phyloP scores from a whole-genome alignment of 1,284 basidiomycete species.

The Ustilago hordei region DNA sequence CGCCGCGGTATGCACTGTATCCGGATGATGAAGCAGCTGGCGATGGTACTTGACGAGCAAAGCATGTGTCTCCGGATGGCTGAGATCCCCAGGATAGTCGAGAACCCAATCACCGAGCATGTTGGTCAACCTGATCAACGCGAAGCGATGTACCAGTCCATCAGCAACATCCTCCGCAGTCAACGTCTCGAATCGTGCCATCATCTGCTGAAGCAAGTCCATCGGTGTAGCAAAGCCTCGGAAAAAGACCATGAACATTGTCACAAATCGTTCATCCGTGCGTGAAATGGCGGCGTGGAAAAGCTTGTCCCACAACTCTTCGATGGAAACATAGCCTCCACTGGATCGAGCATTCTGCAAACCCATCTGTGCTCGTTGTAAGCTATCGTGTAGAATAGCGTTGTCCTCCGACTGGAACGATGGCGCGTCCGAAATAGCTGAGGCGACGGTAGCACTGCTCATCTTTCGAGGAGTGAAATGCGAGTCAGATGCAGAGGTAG shows the following conservation, averaged over 20 bases:
- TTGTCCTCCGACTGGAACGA: slow-evolving; percentile 51
- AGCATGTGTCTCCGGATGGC: slow-evolving; percentile 53
- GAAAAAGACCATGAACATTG: slow-evolving; percentile 65
- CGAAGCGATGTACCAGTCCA: slow-evolving; percentile 57
- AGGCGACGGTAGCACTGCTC: slow-evolving; percentile 51
- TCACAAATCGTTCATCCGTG: slow-evolving; percentile 56
- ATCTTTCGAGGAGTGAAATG: slow-evolving; percentile 43
- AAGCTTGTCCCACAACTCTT: slow-evolving; percentile 64
- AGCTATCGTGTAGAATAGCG: slow-evolving; percentile 39
- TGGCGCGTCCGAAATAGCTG: slow-evolving; percentile 36
- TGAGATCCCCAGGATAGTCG: slow-evolving; percentile 65
- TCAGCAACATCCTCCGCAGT: slow-evolving; percentile 50
- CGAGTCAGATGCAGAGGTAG: slow-evolving; percentile 4
- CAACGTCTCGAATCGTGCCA: slow-evolving; percentile 56
- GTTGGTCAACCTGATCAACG: slow-evolving; percentile 55
- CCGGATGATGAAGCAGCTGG: slow-evolving; percentile 46
- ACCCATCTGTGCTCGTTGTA: slow-evolving; percentile 52
- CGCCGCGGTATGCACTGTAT: slow-evolving; percentile 52
- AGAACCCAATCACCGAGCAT: slow-evolving; percentile 65
- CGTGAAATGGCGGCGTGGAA: slow-evolving; percentile 64
- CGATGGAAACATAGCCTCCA: slow-evolving; percentile 62
- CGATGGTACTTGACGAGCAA: slow-evolving; percentile 49
- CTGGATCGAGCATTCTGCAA: slow-evolving; percentile 55
- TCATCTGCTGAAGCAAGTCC: slow-evolving; percentile 58
- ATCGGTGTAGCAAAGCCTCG: slow-evolving; percentile 61